Conservation (phyloP, 306 rosid genomes). For the Hippophae gyantsensis region DNA sequence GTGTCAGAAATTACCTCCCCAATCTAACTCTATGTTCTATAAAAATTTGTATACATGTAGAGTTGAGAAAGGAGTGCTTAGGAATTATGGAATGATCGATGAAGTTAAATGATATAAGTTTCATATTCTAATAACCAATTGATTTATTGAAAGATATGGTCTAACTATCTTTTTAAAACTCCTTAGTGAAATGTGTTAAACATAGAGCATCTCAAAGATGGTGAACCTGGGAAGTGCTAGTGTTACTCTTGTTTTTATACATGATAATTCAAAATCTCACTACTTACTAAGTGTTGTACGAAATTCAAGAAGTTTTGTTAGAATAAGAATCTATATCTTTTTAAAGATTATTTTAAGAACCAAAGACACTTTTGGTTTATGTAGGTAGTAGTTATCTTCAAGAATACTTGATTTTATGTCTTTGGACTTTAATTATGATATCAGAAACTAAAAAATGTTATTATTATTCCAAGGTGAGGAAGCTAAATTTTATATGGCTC, state of each 20-base stretch:
- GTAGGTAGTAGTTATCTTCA: conserved; percentile 30
- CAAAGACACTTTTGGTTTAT: conserved; percentile 27
- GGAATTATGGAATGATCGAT: too few relatives aligned
- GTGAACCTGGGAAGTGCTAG: too few relatives aligned
- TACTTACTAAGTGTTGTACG: conserved; percentile 16
- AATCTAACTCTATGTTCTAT: conserved; percentile 18
- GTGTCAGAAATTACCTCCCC: too few relatives aligned
- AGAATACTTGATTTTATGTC: conserved; percentile 18
- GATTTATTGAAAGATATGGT: too few relatives aligned
- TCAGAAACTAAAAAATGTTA: neutral
- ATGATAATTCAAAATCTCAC: neutral
- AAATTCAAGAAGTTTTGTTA: conserved; percentile 9
- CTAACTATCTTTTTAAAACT: too few relatives aligned
- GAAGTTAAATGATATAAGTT: too few relatives aligned
- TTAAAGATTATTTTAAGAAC: neutral
- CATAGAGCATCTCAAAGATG: too few relatives aligned
- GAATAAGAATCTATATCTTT: conserved; percentile 34
- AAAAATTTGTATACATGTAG: conserved; percentile 37
- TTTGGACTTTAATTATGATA: conserved; percentile 10
- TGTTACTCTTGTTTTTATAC: neutral
- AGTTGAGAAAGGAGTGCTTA: too few relatives aligned
- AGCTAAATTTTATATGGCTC: conserved; percentile 14
- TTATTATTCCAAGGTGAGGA: conserved; percentile 39
- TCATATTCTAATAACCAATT: too few relatives aligned
- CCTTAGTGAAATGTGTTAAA: too few relatives aligned